Evolutionary conservation across 2,329 filamentous ascomycete species (phyloP), one percentile per base, ranked within the genome.

Genomic region (Lasiodiplodia sp.): DNA sequence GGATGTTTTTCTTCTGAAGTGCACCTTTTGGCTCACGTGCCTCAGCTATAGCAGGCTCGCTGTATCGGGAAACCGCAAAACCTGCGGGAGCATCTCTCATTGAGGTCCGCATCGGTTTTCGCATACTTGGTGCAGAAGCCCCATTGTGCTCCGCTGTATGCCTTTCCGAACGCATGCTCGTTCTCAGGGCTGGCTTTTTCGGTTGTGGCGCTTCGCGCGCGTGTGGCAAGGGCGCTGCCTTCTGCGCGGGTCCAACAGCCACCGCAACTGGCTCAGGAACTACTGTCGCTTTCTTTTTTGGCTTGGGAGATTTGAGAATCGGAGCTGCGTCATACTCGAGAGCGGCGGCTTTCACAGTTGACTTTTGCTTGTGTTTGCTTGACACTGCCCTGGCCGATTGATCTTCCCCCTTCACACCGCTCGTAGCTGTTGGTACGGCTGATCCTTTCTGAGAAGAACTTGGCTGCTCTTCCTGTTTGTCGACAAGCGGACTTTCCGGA

Each of bases 401-500:
- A 4, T 38, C n/a, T 34, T 2, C 31, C 25, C 12, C 25, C 60
- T 53, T 64, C 4, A 2, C 8, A 23, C 37, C 31, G 21, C 25
- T 12, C 31, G 37, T 12, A 5, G 10, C 8, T 31, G 11, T 5
- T n/a, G n/a, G 5, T 25, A 31, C 44, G 38, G 10, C 10, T 14
- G 18, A 8, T 23, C 38, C 28, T 52, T 53, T 34, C 12, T n/a
- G 18, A n/a, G 18, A 6, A 23, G 18, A 14, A 14, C 88, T 38
- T 91, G 86, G 1, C 84, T 82, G 8, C 86, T 89, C 7, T 93
- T 78, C 64, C 87, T 87, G 70, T 73, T 74, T 76, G 4, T 8
- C 23, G 11, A 38, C n/a, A 21, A 64, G 28, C n/a, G 66, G 56
- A 25, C 66, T 68, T n/a, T 68, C 66, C 4, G 66, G 67, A 58